These are phyloP conservation scores for Leccinum rimulosum DNA, from an alignment of 768 basidiomycete genomes.

Conservation along the genomic window DNA sequence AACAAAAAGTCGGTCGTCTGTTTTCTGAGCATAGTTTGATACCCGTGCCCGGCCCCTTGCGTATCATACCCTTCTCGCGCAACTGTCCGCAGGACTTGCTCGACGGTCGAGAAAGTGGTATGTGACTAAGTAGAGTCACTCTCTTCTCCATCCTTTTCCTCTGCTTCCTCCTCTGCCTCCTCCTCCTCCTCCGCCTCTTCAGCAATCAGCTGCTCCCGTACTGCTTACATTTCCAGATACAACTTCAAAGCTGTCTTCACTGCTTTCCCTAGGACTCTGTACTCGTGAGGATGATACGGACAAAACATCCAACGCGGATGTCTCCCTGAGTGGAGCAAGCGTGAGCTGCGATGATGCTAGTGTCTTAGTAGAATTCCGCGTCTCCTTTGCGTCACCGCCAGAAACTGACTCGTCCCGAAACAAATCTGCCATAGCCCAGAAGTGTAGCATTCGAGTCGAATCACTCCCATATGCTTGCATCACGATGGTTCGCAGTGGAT, in stretches of 20 bases:
- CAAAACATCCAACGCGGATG: too few relatives aligned
- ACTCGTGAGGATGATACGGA: too few relatives aligned
- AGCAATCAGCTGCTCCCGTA: constrained; percentile 31
- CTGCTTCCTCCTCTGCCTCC: constrained; percentile 18
- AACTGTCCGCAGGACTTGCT: constrained; percentile 73
- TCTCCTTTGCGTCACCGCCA: too few relatives aligned
- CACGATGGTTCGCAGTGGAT: constrained; percentile 8
- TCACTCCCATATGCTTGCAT: constrained; percentile 17
- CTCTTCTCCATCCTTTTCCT: constrained; percentile 24
- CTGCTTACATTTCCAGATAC: constrained; percentile 54
- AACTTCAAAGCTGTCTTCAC: constrained; percentile 68
- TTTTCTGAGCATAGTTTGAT: constrained; percentile 79
- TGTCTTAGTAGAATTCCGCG: too few relatives aligned
- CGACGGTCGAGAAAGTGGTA: constrained; percentile 79
- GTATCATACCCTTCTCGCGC: constrained; percentile 70
- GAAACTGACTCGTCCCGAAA: constrained; percentile 17
- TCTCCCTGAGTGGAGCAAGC: too few relatives aligned
- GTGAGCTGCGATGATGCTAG: too few relatives aligned
- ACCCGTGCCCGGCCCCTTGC: constrained; percentile 77
- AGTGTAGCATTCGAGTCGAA: constrained; percentile 8
- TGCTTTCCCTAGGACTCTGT: constrained; percentile 30
- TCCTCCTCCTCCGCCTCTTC: constrained; percentile 25
- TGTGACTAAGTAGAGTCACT: constrained; percentile 77
- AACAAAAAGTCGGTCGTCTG: constrained; percentile 75
- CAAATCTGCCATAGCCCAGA: constrained; percentile 15